Conservation (phyloP, 2,329 filamentous ascomycete species). For the Metarhizium robertsii region DNA sequence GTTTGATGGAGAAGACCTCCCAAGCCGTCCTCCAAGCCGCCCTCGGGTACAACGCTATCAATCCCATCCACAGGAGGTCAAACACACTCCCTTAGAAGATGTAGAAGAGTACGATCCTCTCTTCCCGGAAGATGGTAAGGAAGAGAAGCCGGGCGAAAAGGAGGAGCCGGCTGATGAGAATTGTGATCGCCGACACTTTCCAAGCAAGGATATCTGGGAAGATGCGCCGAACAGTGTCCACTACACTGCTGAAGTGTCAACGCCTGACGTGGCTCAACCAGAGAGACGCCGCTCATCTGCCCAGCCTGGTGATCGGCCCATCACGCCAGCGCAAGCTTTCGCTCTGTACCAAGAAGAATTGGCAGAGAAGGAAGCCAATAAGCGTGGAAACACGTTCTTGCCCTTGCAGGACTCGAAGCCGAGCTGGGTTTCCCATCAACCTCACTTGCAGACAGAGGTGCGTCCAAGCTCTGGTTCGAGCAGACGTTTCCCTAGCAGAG, state of each 20-base stretch:
- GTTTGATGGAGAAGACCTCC: constrained; percentile 45
- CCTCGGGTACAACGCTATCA: constrained; percentile 48
- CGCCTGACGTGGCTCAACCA: constrained; percentile 48
- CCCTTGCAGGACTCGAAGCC: constrained; percentile 24
- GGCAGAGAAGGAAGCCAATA: constrained; percentile 43
- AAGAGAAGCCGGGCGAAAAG: constrained; percentile 21
- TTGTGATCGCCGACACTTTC: constrained; percentile 62
- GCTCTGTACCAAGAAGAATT: constrained; percentile 56
- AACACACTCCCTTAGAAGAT: constrained; percentile 67
- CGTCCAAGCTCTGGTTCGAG: constrained; percentile 41
- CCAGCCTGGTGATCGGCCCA: constrained; percentile 25
- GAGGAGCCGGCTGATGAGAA: constrained; percentile 29
- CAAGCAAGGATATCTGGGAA: constrained; percentile 95
- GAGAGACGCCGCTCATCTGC: constrained; percentile 22
- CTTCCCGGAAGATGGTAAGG: constrained; percentile 69
- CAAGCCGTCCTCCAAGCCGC: constrained; percentile 56
- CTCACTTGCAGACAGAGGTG: constrained; percentile 41
- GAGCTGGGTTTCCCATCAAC: constrained; percentile 36
- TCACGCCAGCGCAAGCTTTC: constrained; percentile 55
- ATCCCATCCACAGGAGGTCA: constrained; percentile 40
- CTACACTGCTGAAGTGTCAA: constrained; percentile 71
- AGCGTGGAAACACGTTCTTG: constrained; percentile 19
- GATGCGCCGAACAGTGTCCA: constrained; percentile 83
- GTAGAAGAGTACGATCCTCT: constrained; percentile 92
- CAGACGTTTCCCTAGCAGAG: constrained; percentile 78